Conservation (phyloP, 257 asterid genomes). For the Jasminum sambac region DNA sequence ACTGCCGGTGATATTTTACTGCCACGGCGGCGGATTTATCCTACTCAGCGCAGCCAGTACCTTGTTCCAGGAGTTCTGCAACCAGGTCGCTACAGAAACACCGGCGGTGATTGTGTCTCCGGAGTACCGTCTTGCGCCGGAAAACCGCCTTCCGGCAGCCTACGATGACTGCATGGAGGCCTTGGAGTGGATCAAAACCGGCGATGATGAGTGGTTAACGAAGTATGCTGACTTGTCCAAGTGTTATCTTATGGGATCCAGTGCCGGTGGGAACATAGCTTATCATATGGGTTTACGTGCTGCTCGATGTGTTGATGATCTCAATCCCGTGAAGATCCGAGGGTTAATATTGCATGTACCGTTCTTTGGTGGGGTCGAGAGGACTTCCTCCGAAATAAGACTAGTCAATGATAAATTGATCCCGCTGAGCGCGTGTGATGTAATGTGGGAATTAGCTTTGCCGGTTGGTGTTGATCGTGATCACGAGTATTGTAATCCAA, state of each 20-base stretch:
- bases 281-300: slow-evolving; percentile 7
- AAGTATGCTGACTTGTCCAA: slow-evolving; percentile 21
- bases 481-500: slow-evolving; percentile 30
- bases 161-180: slow-evolving; percentile 38
- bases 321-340: slow-evolving; percentile 10
- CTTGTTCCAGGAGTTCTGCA: background rate
- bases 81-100: background rate
- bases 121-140: slow-evolving; percentile 44
- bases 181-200: slow-evolving; percentile 29
- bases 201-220: slow-evolving; percentile 33
- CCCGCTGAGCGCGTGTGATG: background rate
- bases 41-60: background rate
- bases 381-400: slow-evolving; percentile 19
- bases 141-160: slow-evolving; percentile 48
- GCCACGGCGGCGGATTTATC: slow-evolving; percentile 35
- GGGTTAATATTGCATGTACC: slow-evolving; percentile 22
- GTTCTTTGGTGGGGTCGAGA: slow-evolving; percentile 17
- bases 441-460: slow-evolving; percentile 25
- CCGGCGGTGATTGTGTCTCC: slow-evolving; percentile 26
- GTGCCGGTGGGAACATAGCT: slow-evolving; percentile 39
- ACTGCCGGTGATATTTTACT: slow-evolving; percentile 26
- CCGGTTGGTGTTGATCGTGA: slow-evolving; percentile 27
- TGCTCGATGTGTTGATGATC: background rate
- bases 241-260: slow-evolving; percentile 31
- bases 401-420: slow-evolving; percentile 7